Evolutionary conservation across 306 rosid species (phyloP), one percentile per base, ranked within the genome.

Genomic region (Pachyrhizus erosus): DNA sequence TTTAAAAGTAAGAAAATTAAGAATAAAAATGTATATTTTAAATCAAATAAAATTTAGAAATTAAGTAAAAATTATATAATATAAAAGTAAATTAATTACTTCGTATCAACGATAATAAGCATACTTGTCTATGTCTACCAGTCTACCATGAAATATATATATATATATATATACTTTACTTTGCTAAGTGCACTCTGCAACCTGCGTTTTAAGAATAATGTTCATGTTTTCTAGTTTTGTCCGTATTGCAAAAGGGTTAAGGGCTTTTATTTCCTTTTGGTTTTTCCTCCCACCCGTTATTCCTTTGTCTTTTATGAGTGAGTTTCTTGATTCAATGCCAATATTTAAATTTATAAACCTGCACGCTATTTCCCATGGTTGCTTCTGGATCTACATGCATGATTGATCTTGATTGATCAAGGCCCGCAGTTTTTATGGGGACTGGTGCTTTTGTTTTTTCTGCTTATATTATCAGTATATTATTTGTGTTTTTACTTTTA

Each of bases 381-480:
- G 17, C 73, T 67, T 67, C 73, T 67, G 51, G 51, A 34, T 66
- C 72, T 66, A 34, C 48, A 34, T 34, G 26, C 27, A 65, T 33
- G 40, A 37, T 77, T 49, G 75, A 42, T 57, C 71, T 34, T 13
- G 39, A 64, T 37, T 43, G 52, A 62, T 27, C 34, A 55, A 52
- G 46, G 64, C 62, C 37, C 24, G 6, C 52, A 13, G 46, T 17
- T 52, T 33, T 15, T 54, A 79, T 79, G 24, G 81, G 81, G 77
- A 84, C 76, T 42, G 57, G 12, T 64, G 70, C 43, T 73, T 65
- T 79, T 72, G 52, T 62, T 70, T 78, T 23, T 60, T 71, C 43
- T 83, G 34, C 29, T 45, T 58, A 46, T 43, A 49, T 27, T 72
- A 31, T 37, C 39, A 37, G 17, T 67, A 67, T 37, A 18, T 9